Evolutionary conservation across 306 rosid genomes (phyloP), one percentile per base, ranked within the genome.

Genomic region (Vicia faba): DNA sequence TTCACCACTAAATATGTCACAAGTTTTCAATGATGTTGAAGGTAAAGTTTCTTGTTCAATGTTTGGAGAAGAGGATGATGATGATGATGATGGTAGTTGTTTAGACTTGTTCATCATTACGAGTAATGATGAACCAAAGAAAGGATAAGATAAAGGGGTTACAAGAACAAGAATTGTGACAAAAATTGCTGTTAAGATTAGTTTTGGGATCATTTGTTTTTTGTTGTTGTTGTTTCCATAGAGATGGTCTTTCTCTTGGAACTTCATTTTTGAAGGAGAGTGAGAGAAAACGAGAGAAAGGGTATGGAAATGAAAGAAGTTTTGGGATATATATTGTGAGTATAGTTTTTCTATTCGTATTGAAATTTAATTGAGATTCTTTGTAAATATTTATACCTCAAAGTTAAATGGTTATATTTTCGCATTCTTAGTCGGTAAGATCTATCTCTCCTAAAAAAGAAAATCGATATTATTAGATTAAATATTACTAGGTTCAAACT

Each of bases 1-100:
- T 16, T 92, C 92, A 3, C 98, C 98, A 4, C 43, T 77, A 38
- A 82, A 92, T 9, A 92, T 75, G 75, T 89, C 98, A 75, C 98
- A 92, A 44, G 43, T 57, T 7, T 69, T 56, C 11, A 64, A 40
- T 13, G 71, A 74, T 20, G 78, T 18, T 55, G 80, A 64, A 4
- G 83, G 73, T 2, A 56, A 51, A 0, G 64, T 68, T 2, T 49
- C 11, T 66, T 66, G 18, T 6, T 74, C 75, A n/a, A 59, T 49
- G 64, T 50, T 8, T 18, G 68, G 23, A 0, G 49, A 5, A 0
- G 25, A 29, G 0, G 49, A 7, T 31, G 62, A 5, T 3, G 66
- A 5, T 51, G 49, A 7, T 31, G 62, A 5, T 3, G 66, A 5
- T 51, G 58, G 5, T 62, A 62, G 28, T 0, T 65, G 39, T 15